Conservation (phyloP, 2,329 filamentous ascomycete genomes). For the Fonsecaea pugnacius region DNA sequence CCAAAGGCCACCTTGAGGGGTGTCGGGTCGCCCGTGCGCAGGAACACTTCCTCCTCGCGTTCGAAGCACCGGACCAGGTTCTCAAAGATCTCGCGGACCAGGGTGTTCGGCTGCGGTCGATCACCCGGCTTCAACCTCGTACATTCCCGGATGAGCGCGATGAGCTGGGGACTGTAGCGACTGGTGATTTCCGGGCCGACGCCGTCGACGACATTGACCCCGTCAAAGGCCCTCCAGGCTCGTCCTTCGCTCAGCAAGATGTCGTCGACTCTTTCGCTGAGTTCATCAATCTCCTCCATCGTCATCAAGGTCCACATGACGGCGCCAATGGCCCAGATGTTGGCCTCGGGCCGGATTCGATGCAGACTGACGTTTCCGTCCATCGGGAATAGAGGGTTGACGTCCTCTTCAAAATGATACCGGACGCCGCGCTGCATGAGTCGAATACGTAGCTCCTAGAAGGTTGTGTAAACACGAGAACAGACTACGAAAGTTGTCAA, state of each 20-base stretch:
- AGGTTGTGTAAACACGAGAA: not conserved
- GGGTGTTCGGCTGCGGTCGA: slow-evolving; percentile 6
- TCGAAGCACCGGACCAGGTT: not conserved
- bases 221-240: slow-evolving; percentile 3
- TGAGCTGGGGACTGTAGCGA: slow-evolving; percentile 25
- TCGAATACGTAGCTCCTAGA: slow-evolving; percentile 5
- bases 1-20: slow-evolving; percentile 4
- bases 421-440: not conserved
- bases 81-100: not conserved
- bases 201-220: slow-evolving; percentile 11
- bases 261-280: slow-evolving; percentile 20
- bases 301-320: slow-evolving; percentile 26
- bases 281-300: slow-evolving; percentile 18
- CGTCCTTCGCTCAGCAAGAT: slow-evolving; percentile 8
- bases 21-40: not conserved
- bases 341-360: slow-evolving; percentile 18
- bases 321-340: slow-evolving; percentile 28
- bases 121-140: slow-evolving; percentile 15
- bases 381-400: slow-evolving; percentile 3
- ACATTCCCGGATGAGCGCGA: slow-evolving; percentile 19
- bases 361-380: slow-evolving; percentile 7
- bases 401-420: slow-evolving; percentile 10
- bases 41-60: not conserved
- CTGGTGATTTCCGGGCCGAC: not conserved
- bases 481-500: too few species aligned